Base-by-base conservation (phyloP, 2,329 filamentous ascomycete species). In the Talaromyces sp. region DNA sequence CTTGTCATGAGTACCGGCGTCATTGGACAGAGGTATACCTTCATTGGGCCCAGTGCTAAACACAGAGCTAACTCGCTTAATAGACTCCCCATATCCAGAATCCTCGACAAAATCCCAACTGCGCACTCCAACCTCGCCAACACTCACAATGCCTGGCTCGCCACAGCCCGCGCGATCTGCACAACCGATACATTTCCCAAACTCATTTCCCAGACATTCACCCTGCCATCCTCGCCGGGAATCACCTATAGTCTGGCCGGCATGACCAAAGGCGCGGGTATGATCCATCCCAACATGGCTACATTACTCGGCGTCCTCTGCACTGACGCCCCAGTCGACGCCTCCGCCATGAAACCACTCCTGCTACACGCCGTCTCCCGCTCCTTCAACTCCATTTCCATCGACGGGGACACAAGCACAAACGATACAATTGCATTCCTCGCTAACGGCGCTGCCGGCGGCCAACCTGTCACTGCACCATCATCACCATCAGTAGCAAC, bases 201-300 rank as follows among this genome's bases (percentile, higher is more conserved):
- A 81, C 88, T 99, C 68, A 84, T 94, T 71, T 97, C 93, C 22
- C 88, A 86, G 70, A 87, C 88, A 14, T 99, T 98, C 79, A 88
- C 83, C 33, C 87, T 99, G 37, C 93, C 95, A 3, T 93, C 91
- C 1, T 90, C 91, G 3, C 87, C 91, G 0, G 83, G 83, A 19
- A 82, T 87, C 59, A 88, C 90, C 76, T 99, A 97, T 81, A 85
- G 86, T 71, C 90, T 99, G 59, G 93, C 92, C 13, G 95, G 95
- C 71, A 96, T 96, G 87, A 96, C 94, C 73, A 99, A 99, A 82
- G 95, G 95, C 65, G 95, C 95, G 5, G 95, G 95, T 74, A 99
- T 99, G 95, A 97, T 99, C 77, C 93, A 97, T 75, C 95, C 95
- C 57, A 98, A 99, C 82, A 97, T 99, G 93, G 95, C 93, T 35